These are phyloP conservation scores for Cubamyces sp. DNA, from an alignment of 768 basidiomycete genomes.

Conservation along the genomic window DNA sequence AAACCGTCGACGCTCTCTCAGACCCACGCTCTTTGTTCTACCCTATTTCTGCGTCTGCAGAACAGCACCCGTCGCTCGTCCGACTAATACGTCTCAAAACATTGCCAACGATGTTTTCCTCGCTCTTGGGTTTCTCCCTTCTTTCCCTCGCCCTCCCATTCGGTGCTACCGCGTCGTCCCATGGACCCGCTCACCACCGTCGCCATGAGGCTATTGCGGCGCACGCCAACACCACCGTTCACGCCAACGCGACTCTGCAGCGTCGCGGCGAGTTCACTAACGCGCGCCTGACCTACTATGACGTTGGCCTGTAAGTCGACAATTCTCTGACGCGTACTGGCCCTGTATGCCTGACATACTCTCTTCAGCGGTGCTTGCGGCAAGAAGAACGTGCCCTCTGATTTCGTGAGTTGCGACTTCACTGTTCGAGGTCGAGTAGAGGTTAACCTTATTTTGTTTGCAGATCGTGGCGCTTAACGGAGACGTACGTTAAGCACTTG, in stretches of 20 bases:
- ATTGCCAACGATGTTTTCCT: conserved; percentile 30
- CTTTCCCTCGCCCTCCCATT: conserved; percentile 32
- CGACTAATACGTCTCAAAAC: conserved; percentile 10
- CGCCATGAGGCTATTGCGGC: conserved; percentile 36
- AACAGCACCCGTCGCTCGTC: background rate
- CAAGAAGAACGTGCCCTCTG: conserved; percentile 34
- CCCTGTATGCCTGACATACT: background rate
- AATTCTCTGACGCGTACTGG: background rate
- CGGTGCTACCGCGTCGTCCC: conserved; percentile 25
- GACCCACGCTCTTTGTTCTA: conserved; percentile 28
- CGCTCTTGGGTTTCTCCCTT: conserved; percentile 27
- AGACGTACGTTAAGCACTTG: conserved; percentile 35
- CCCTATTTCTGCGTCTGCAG: conserved; percentile 1
- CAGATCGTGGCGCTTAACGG: conserved; percentile 44
- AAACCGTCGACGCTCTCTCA: conserved; percentile 23
- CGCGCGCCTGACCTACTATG: conserved; percentile 40
- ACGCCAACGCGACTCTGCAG: conserved; percentile 19
- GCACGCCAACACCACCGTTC: conserved; percentile 26
- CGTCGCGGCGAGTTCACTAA: conserved; percentile 30
- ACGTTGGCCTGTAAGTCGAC: conserved; percentile 39
- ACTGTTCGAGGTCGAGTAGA: background rate
- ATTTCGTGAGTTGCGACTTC: conserved; percentile 35
- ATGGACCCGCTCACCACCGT: conserved; percentile 24
- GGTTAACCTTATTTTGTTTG: background rate
- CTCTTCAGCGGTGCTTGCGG: conserved; percentile 38